Conservation (phyloP, 768 basidiomycete species). For the Tephrocybe sp. region DNA sequence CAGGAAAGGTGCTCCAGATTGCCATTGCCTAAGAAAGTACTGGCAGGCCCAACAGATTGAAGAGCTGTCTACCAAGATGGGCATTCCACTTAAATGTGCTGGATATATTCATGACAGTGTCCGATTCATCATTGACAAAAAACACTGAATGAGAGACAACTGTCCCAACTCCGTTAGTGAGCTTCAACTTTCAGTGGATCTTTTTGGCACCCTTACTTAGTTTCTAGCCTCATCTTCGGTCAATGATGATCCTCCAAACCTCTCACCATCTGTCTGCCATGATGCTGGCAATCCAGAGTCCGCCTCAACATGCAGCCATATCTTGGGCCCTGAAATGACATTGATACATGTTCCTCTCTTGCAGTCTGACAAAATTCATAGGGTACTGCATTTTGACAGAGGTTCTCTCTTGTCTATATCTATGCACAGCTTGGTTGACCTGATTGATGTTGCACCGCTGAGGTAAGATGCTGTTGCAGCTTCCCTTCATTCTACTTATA, state of each 20-base stretch:
- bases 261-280: too few relatives aligned
- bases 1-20: conserved; percentile 9
- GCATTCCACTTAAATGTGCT: conserved; percentile 1
- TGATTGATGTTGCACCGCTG: conserved; percentile 23
- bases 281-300: neutral
- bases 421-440: conserved; percentile 37
- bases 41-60: conserved; percentile 5
- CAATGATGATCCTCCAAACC: too few relatives aligned
- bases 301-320: neutral
- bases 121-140: conserved; percentile 3
- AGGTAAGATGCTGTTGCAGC: conserved; percentile 16
- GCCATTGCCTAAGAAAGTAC: conserved; percentile 1
- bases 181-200: too few relatives aligned
- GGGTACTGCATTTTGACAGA: conserved; percentile 25
- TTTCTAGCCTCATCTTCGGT: too few relatives aligned
- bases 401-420: conserved; percentile 30
- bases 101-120: conserved; percentile 2
- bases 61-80: conserved; percentile 5
- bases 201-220: too few relatives aligned
- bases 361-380: conserved; percentile 39
- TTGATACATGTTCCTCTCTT: conserved; percentile 17
- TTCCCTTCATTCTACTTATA: conserved; percentile 5
- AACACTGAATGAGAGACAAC: neutral
- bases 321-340: conserved; percentile 12
- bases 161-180: neutral